Base-by-base conservation (phyloP, 208 protist species). In the Leishmania tarentolae region DNA sequence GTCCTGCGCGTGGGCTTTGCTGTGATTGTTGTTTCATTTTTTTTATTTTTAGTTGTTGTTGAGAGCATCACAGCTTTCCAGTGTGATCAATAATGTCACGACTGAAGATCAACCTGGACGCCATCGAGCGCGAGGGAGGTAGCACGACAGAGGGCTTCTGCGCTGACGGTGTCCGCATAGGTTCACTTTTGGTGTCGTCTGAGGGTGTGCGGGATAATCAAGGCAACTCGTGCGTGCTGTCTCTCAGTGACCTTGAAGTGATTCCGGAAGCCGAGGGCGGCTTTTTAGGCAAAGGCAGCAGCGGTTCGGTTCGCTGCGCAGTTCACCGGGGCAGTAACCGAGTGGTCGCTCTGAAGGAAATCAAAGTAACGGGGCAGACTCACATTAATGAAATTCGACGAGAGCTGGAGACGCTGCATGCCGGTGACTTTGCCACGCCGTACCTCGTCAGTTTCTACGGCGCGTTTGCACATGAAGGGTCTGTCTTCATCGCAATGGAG, bases 401-500 rank as follows among this genome's bases (percentile, higher is more conserved):
- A 3, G 93, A 98, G 87, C 79, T 98, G 66, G 91, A 94, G 80
- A 93, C 95, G 53, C 90, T 98, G 68, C 90, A 97, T 85, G 80
- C 87, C 2, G 84, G 86, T 42, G 83, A 81, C 74, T 77, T 53
- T 31, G 86, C 84, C 9, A 79, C 76, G 40, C 78, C 78, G 44
- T 88, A 94, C 76, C 81, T 98, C 44, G 94, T 98, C 9, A 88
- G 91, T 50, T 97, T 98, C 66, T 95, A 97, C 83, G 93, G 93
- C n/a, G 96, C 96, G 31, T 98, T 93, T 75, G 90, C 82, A 35
- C 86, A 95, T 66, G 94, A 97, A 68, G 96, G 94, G n/a, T 93
- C 91, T 0, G 92, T 97, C 31, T 96, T 95, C 68, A 98, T 98
- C 75, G 96, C 93, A 35, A 95, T 98, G 87, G 94, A 98, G 85